Evolutionary conservation across 192 early-diverging fungal genomes (phyloP).

Genomic region (Gaertneriomyces sp.): DNA sequence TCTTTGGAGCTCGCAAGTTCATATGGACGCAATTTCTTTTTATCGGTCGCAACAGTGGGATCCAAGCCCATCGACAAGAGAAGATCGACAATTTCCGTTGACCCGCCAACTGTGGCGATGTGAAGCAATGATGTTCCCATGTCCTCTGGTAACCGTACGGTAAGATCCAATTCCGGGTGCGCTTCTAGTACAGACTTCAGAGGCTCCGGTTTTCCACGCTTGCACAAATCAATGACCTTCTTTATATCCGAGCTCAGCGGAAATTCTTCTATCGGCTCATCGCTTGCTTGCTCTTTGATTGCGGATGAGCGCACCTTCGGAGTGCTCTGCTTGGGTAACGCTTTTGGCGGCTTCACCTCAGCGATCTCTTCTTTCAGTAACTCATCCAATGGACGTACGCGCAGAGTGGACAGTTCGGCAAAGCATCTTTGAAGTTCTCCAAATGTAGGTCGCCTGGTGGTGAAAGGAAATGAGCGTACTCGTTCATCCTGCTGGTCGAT

Average conservation of each 20-base stretch:
- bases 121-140: constrained; percentile 66
- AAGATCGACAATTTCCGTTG: constrained; percentile 56
- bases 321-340: background rate
- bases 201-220: constrained; percentile 60
- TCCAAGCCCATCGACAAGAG: constrained; percentile 74
- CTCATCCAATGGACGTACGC: constrained; percentile 43
- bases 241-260: constrained; percentile 26
- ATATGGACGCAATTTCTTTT: constrained; percentile 54
- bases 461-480: constrained; percentile 71
- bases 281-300: constrained; percentile 9
- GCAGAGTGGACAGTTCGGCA: constrained; percentile 58
- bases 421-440: constrained; percentile 66
- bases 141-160: constrained; percentile 28
- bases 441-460: constrained; percentile 73
- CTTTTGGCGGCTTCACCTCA: constrained; percentile 5
- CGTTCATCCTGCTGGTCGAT: constrained; percentile 39
- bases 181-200: constrained; percentile 54
- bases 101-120: constrained; percentile 62
- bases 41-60: constrained; percentile 52
- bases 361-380: constrained; percentile 10
- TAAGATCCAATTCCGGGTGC: constrained; percentile 36
- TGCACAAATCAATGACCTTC: constrained; percentile 56
- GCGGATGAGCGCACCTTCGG: constrained; percentile 24
- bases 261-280: background rate
- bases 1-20: constrained; percentile 68